Conservation (phyloP, 2,329 filamentous ascomycete species). For the Xylariaceae sp. region DNA sequence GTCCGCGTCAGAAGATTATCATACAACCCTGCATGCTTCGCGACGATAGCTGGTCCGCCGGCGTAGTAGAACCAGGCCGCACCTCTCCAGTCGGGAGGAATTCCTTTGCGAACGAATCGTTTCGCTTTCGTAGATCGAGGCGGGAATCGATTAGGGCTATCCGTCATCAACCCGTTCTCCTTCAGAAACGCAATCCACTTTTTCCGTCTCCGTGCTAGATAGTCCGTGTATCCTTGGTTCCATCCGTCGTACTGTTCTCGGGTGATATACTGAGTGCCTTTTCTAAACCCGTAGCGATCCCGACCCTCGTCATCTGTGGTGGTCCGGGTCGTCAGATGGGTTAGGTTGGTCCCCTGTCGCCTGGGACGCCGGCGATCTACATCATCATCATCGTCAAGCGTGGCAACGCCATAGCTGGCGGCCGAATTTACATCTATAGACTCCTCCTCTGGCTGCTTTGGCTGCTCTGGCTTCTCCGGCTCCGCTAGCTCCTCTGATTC, state of each 20-base stretch:
- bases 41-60: conserved; percentile 78
- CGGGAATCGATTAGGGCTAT: conserved; percentile 76
- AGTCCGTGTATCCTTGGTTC: conserved; percentile 74
- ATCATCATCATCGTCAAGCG: conserved; percentile 10
- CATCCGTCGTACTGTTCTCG: conserved; percentile 79
- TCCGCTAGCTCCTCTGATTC: not conserved
- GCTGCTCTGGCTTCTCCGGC: not conserved
- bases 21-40: conserved; percentile 78
- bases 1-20: conserved; percentile 65
- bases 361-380: conserved; percentile 20
- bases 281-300: conserved; percentile 92
- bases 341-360: conserved; percentile 36
- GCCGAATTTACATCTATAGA: not conserved
- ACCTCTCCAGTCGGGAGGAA: conserved; percentile 92
- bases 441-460: not conserved
- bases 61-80: conserved; percentile 97
- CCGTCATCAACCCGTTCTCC: conserved; percentile 73
- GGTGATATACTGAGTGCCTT: conserved; percentile 78
- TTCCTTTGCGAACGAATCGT: conserved; percentile 88
- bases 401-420: not conserved
- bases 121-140: conserved; percentile 81
- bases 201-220: conserved; percentile 71
- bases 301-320: conserved; percentile 58
- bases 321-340: conserved; percentile 34
- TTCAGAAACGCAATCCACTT: conserved; percentile 84